Evolutionary conservation across 306 rosid species (phyloP).

Genomic region (Inga oerstediana): DNA sequence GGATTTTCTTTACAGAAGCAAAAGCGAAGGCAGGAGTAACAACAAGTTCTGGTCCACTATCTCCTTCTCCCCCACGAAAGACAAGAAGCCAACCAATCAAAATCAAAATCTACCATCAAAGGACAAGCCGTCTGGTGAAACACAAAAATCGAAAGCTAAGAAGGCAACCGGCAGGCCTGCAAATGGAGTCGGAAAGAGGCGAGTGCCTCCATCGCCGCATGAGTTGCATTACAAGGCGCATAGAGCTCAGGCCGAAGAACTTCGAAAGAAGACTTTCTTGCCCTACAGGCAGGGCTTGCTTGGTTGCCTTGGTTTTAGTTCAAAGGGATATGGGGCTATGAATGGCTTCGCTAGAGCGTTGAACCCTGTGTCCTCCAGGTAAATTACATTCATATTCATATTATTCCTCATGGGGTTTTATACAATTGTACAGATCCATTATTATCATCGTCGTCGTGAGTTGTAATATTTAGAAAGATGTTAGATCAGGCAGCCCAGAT

Average conservation of each 20-base stretch:
- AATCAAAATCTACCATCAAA: slow-evolving; percentile 18
- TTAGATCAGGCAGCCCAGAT: slow-evolving; percentile 15
- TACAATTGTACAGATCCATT: slow-evolving; percentile 39
- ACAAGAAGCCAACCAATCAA: slow-evolving; percentile 54
- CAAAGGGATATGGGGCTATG: slow-evolving; percentile 95
- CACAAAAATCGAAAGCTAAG: slow-evolving; percentile 47
- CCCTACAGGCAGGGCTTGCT: slow-evolving; percentile 91
- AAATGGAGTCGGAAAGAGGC: slow-evolving; percentile 81
- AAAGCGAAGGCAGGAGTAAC: slow-evolving; percentile 92
- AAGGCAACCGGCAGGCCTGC: slow-evolving; percentile 61
- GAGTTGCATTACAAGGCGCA: slow-evolving; percentile 93
- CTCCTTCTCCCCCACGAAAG: slow-evolving; percentile 70
- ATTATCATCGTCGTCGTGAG: not conserved
- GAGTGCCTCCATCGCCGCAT: slow-evolving; percentile 77
- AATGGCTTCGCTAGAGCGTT: slow-evolving; percentile 94
- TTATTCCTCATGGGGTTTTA: not conserved
- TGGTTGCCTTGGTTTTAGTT: slow-evolving; percentile 95
- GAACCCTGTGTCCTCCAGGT: slow-evolving; percentile 96
- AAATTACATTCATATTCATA: slow-evolving; percentile 4
- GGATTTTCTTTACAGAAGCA: slow-evolving; percentile 87
- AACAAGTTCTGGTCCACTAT: slow-evolving; percentile 91
- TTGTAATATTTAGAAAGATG: slow-evolving; percentile 14
- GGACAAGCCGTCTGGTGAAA: slow-evolving; percentile 42
- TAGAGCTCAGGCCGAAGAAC: slow-evolving; percentile 89
- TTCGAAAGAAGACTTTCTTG: slow-evolving; percentile 91